A percentile compares a stretch with the other conserved stretches of the same genome.
These are phyloP conservation scores for Penicillium chermesinum DNA, from an alignment of 495 filamentous ascomycete species.

Conservation along the genomic window DNA sequence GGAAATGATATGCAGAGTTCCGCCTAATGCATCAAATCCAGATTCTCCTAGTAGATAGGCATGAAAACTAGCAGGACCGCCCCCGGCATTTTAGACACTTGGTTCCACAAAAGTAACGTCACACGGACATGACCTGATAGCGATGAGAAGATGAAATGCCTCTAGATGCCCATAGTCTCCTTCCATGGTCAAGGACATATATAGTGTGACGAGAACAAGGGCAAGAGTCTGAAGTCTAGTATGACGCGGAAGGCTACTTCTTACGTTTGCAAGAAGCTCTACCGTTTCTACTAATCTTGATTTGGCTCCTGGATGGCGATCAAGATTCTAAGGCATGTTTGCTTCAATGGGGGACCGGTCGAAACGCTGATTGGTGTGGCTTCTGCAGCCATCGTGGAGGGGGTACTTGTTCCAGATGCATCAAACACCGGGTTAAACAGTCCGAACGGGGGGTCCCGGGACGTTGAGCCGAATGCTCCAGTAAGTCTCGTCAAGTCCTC, in stretches of 20 bases:
- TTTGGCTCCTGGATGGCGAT: conserved; percentile 9
- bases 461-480: conserved; percentile 9
- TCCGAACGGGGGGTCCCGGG: conserved; percentile 15
- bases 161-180: not conserved
- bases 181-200: not conserved
- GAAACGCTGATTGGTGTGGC: conserved; percentile 24
- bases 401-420: conserved; percentile 3
- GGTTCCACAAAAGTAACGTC: conserved; percentile 37
- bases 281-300: conserved; percentile 11
- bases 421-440: conserved; percentile 18
- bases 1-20: conserved; percentile 28
- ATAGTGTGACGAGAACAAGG: not conserved
- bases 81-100: conserved; percentile 23
- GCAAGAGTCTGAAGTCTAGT: not conserved
- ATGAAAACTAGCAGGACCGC: conserved; percentile 19
- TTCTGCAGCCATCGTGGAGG: conserved; percentile 2
- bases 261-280: conserved; percentile 26
- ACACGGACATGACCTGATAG: conserved; percentile 30
- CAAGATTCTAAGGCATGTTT: conserved; percentile 23
- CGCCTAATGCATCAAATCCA: conserved; percentile 17
- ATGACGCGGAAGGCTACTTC: conserved; percentile 11
- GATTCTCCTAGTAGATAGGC: conserved; percentile 9
- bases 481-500: not conserved
- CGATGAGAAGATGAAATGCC: conserved; percentile 18
- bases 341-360: conserved; percentile 10